Evolutionary conservation across 75 land plant species (phyloP).

Genomic region (Isoetes taiwanensis): DNA sequence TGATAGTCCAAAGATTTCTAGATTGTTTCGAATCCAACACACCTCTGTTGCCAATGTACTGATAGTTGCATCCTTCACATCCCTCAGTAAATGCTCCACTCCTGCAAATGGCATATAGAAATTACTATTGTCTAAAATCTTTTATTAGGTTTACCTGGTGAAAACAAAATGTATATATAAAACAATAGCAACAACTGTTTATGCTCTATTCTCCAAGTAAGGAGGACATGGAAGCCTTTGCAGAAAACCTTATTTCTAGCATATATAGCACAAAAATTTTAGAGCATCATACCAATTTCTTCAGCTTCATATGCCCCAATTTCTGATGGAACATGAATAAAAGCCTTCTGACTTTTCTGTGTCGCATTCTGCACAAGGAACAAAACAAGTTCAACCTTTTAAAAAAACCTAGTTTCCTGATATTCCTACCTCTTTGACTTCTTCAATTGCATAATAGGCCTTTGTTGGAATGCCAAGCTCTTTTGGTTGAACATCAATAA

Average conservation of each 20-base stretch:
- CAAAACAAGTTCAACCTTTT: background rate
- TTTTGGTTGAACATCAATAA: conserved; percentile 94
- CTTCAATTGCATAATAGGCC: conserved; percentile 92
- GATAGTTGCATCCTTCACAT: conserved; percentile 93
- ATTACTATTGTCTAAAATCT: too few species aligned
- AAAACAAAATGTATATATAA: too few species aligned
- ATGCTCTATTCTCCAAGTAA: too few species aligned
- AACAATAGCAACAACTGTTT: too few species aligned
- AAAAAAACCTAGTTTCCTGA: background rate
- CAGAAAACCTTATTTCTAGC: too few species aligned
- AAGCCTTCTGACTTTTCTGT: conserved; percentile 89
- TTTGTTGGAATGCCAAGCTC: conserved; percentile 96
- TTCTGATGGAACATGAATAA: conserved; percentile 92
- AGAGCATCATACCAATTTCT: conserved; percentile 65
- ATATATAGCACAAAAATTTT: background rate
- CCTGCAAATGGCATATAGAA: too few species aligned
- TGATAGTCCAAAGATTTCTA: background rate
- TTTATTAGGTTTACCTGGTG: background rate
- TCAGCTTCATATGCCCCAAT: conserved; percentile 99
- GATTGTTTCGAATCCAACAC: background rate
- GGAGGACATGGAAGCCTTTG: too few species aligned
- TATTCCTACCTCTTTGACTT: conserved; percentile 77
- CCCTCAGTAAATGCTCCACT: conserved; percentile 90
- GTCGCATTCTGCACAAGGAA: conserved; percentile 69
- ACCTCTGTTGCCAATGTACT: conserved; percentile 99